Conservation (phyloP, 2,329 filamentous ascomycete genomes). For the Trichoderma afroharzianum region DNA sequence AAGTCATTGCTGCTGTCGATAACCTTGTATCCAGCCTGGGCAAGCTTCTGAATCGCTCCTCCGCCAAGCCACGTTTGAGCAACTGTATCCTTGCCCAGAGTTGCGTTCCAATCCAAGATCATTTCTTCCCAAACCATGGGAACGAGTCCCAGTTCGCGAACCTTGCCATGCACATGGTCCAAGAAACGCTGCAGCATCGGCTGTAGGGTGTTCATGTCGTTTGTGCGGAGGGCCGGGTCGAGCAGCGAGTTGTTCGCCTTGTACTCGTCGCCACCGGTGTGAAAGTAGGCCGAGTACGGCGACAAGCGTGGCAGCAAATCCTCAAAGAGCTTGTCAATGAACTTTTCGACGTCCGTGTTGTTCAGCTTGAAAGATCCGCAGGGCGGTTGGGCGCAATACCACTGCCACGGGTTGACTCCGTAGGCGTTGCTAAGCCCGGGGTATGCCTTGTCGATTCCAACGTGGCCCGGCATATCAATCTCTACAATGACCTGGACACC, state of each 20-base stretch:
- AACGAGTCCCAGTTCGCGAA: conserved; percentile 60
- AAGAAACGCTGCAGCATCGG: conserved; percentile 78
- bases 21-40: conserved; percentile 63
- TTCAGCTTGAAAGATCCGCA: conserved; percentile 75
- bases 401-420: conserved; percentile 52
- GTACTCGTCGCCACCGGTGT: conserved; percentile 85
- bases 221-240: conserved; percentile 69
- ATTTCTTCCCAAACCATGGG: conserved; percentile 91
- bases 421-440: conserved; percentile 55
- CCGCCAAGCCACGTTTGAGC: conserved; percentile 76
- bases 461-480: conserved; percentile 60
- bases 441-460: conserved; percentile 49
- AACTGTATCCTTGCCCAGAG: conserved; percentile 65
- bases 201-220: conserved; percentile 59
- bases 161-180: conserved; percentile 62
- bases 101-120: conserved; percentile 72
- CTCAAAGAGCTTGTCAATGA: conserved; percentile 68
- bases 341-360: conserved; percentile 63
- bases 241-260: conserved; percentile 64
- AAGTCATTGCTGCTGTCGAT: conserved; percentile 73
- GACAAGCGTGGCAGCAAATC: conserved; percentile 71
- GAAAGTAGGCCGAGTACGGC: conserved; percentile 72
- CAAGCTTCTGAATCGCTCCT: conserved; percentile 57
- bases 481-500: conserved; percentile 57
- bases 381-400: conserved; percentile 61